Evolutionary conservation across 345 rosid genomes (phyloP).

Genomic region (Murraya koenigii): DNA sequence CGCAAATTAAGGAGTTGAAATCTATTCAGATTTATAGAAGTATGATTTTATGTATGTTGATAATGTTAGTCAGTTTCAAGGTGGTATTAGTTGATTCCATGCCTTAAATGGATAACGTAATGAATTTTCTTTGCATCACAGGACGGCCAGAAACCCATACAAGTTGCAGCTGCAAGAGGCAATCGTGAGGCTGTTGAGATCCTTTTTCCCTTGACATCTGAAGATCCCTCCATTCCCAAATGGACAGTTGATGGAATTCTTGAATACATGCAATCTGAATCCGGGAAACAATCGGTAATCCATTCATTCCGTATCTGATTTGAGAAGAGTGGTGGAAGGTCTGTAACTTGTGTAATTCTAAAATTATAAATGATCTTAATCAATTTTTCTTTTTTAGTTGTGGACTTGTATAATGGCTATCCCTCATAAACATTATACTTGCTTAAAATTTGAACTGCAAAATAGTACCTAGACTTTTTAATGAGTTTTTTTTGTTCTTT

Average conservation of each 20-base stretch:
- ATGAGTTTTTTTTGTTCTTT: not conserved
- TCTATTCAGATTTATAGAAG: not conserved
- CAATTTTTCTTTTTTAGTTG: not conserved
- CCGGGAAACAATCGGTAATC: conserved; percentile 42
- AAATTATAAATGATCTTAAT: not conserved
- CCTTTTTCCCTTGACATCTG: conserved; percentile 66
- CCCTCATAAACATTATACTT: not conserved
- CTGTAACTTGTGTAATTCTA: not conserved
- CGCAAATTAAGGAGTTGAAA: not conserved
- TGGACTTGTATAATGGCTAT: not conserved
- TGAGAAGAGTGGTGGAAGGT: not conserved
- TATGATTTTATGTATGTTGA: not conserved
- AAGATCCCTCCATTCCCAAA: conserved; percentile 46
- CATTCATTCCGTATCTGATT: not conserved
- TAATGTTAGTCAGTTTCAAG: not conserved
- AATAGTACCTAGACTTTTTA: not conserved
- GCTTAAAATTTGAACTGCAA: not conserved
- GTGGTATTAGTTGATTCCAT: conserved; percentile 6
- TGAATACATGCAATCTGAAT: conserved; percentile 51
- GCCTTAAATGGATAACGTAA: not conserved
- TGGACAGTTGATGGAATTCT: conserved; percentile 85
- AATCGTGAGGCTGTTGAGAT: conserved; percentile 61
- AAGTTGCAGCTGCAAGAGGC: conserved; percentile 81
- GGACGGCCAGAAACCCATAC: conserved; percentile 84
- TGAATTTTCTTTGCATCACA: conserved; percentile 28